Conservation (phyloP, 2,329 filamentous ascomycete genomes). For the Ascochyta viciae-villosae region DNA sequence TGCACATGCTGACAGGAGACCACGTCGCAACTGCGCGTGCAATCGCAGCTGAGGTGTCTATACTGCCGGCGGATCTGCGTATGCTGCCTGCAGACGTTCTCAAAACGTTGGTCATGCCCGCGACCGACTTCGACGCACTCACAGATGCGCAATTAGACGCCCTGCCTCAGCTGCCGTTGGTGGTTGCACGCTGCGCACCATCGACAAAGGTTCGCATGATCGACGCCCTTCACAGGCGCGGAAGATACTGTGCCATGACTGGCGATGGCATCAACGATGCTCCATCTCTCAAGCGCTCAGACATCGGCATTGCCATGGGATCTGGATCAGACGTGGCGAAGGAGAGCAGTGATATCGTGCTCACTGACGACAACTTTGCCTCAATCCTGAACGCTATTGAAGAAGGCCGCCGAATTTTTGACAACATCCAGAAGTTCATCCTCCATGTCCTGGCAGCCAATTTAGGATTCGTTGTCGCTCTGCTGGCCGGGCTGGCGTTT, state of each 20-base stretch:
- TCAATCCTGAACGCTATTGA: slow-evolving; percentile 54
- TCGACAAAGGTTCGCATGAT: slow-evolving; percentile 57
- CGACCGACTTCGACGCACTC: slow-evolving; percentile 52
- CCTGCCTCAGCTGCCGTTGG: slow-evolving; percentile 49
- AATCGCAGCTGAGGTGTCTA: slow-evolving; percentile 53
- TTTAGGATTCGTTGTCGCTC: slow-evolving; percentile 39
- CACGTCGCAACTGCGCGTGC: slow-evolving; percentile 54
- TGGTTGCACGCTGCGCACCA: slow-evolving; percentile 53
- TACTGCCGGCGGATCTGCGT: slow-evolving; percentile 51
- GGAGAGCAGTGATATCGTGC: slow-evolving; percentile 53
- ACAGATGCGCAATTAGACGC: slow-evolving; percentile 51
- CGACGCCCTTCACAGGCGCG: slow-evolving; percentile 48
- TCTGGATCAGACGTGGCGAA: slow-evolving; percentile 54
- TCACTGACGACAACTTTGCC: slow-evolving; percentile 55
- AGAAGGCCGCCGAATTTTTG: slow-evolving; percentile 54
- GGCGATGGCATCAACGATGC: slow-evolving; percentile 56
- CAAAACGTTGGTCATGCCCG: slow-evolving; percentile 37
- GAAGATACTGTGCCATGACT: slow-evolving; percentile 51
- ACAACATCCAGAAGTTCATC: slow-evolving; percentile 54
- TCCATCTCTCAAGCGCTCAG: slow-evolving; percentile 53
- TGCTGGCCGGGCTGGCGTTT: slow-evolving; percentile 44
- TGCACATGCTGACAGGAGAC: slow-evolving; percentile 57
- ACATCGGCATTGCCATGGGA: slow-evolving; percentile 56
- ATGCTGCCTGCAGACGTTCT: slow-evolving; percentile 38
- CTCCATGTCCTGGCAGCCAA: slow-evolving; percentile 41